Percentiles rank a stretch among this genome's conserved stretches.
Evolutionary conservation across 352 stramenopile species (phyloP).

Genomic region (Phytophthora brassicae): DNA sequence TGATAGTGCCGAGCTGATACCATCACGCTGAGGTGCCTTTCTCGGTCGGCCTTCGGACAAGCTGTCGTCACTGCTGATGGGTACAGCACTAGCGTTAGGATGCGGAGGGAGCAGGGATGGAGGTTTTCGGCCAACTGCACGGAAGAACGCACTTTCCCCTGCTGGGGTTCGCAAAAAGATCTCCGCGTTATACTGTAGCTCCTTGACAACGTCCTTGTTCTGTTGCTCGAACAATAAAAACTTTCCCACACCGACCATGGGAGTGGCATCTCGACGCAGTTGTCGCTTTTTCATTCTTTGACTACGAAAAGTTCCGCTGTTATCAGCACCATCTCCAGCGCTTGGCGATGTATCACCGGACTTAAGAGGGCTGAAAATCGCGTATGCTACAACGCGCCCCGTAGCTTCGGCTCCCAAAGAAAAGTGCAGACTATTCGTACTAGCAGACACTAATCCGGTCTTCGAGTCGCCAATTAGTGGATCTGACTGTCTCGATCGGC

Average conservation of each 20-base stretch:
- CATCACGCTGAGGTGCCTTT: constrained; percentile 11
- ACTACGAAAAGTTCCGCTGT: constrained; percentile 36
- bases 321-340: constrained; percentile 21
- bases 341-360: constrained; percentile 25
- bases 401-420: constrained; percentile 82
- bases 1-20: constrained; percentile 7
- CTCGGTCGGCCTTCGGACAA: constrained; percentile 7
- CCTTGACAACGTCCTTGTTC: constrained; percentile 91
- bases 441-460: constrained; percentile 35
- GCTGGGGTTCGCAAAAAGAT: constrained; percentile 71
- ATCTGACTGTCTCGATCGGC: constrained; percentile 31
- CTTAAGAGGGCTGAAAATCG: constrained; percentile 62
- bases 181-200: constrained; percentile 87
- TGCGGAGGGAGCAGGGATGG: constrained; percentile 49
- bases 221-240: constrained; percentile 89
- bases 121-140: constrained; percentile 63
- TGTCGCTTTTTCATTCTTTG: constrained; percentile 76
- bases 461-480: constrained; percentile 31
- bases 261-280: constrained; percentile 67
- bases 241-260: constrained; percentile 72
- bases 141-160: constrained; percentile 76
- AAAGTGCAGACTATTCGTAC: constrained; percentile 75
- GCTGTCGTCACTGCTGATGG: constrained; percentile 9
- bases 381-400: constrained; percentile 79
- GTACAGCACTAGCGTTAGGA: constrained; percentile 21